Percentiles rank a stretch among this genome's conserved stretches.
Evolutionary conservation across 1,284 basidiomycete genomes (phyloP).

Genomic region (Microbotryum violaceum): DNA sequence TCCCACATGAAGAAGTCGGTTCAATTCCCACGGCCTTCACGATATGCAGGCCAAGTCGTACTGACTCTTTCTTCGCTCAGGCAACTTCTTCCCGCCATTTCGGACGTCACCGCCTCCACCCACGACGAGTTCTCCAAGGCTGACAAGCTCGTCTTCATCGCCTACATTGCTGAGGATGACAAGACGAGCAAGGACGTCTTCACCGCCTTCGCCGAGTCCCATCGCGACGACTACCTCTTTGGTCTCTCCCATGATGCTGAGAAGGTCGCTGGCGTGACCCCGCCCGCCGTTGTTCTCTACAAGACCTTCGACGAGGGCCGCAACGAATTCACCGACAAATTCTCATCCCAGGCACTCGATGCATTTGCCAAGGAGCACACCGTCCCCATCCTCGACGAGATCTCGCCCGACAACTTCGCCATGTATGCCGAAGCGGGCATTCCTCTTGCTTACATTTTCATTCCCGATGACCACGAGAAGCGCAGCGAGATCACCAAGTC

Average conservation of each 20-base stretch:
- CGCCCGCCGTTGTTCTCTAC: slow-evolving; percentile 85
- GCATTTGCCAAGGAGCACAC: slow-evolving; percentile 76
- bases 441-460: slow-evolving; percentile 91
- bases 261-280: slow-evolving; percentile 58
- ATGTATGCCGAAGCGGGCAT: slow-evolving; percentile 72
- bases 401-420: slow-evolving; percentile 89
- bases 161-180: slow-evolving; percentile 65
- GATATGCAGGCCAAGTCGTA: background rate
- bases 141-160: slow-evolving; percentile 86
- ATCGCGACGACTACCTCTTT: slow-evolving; percentile 89
- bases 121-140: slow-evolving; percentile 78
- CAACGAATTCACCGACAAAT: slow-evolving; percentile 54
- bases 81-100: slow-evolving; percentile 91
- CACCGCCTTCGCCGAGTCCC: slow-evolving; percentile 67
- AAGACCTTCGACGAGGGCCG: slow-evolving; percentile 83
- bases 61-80: slow-evolving; percentile 43
- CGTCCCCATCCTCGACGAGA: slow-evolving; percentile 84
- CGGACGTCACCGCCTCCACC: slow-evolving; percentile 64
- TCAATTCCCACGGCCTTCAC: background rate
- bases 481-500: slow-evolving; percentile 61
- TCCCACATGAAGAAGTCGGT: slow-evolving; percentile 94
- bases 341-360: slow-evolving; percentile 56
- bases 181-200: slow-evolving; percentile 64
- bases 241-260: slow-evolving; percentile 68
- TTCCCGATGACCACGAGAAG: slow-evolving; percentile 64